Evolutionary conservation across 768 basidiomycete species (phyloP).

Genomic region (Hericium rajendrae): DNA sequence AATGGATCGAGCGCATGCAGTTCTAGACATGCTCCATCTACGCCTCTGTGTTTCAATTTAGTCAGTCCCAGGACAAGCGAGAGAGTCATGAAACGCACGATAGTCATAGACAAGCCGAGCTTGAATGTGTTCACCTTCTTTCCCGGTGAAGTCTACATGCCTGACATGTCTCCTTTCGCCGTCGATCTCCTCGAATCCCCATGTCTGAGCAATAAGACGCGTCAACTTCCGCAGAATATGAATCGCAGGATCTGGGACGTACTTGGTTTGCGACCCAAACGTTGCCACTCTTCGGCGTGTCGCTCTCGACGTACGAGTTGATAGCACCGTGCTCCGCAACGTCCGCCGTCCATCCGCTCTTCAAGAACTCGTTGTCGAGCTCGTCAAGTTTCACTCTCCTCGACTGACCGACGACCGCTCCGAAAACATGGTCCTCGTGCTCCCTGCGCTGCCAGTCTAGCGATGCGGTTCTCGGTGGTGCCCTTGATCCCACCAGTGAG

Average conservation of each 20-base stretch:
- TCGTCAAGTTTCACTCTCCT: conserved; percentile 22
- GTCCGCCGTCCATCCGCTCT: conserved; percentile 34
- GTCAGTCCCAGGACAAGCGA: too few relatives aligned
- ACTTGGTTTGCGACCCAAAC: conserved; percentile 64
- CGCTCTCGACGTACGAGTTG: conserved; percentile 37
- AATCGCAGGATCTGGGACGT: conserved; percentile 1
- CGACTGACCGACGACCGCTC: conserved; percentile 36
- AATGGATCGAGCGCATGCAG: too few relatives aligned
- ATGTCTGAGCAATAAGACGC: conserved; percentile 4
- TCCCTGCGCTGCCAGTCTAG: conserved; percentile 45
- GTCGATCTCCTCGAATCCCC: conserved; percentile 14
- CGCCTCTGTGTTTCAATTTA: too few relatives aligned
- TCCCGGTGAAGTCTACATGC: conserved; percentile 10
- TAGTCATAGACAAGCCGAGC: conserved; percentile 19
- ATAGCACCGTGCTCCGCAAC: conserved; percentile 27
- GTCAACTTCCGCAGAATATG: too few relatives aligned
- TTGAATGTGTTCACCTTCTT: conserved; percentile 10
- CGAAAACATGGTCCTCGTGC: conserved; percentile 56
- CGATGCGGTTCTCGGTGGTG: conserved; percentile 44
- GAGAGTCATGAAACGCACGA: conserved; percentile 3
- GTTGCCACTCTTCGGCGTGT: conserved; percentile 49
- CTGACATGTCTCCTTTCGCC: conserved; percentile 12
- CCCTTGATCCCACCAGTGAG: conserved; percentile 54
- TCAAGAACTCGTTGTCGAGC: conserved; percentile 27
- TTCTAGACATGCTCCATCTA: too few relatives aligned